These are phyloP conservation scores for Heliamphora exappendiculata DNA, from an alignment of 148 eudicot species.

Conservation along the genomic window DNA sequence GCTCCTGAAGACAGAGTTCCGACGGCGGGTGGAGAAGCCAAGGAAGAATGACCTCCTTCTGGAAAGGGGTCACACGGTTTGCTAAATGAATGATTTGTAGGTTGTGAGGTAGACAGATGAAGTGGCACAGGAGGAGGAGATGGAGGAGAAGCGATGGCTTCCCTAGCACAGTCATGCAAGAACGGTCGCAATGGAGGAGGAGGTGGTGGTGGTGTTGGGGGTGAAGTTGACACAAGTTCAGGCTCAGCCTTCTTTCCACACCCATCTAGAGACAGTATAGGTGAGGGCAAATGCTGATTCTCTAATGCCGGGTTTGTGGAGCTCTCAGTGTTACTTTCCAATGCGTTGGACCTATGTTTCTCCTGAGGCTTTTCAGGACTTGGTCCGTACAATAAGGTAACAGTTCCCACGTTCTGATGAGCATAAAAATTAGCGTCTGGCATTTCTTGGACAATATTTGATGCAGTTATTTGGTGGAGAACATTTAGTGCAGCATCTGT, in stretches of 20 bases:
- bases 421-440: constrained; percentile 19
- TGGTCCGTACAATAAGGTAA: constrained; percentile 16
- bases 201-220: constrained; percentile 11
- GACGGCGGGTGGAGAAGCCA: neutral
- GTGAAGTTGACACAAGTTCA: constrained; percentile 2
- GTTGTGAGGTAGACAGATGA: constrained; percentile 11
- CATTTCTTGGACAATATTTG: constrained; percentile 30
- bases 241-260: constrained; percentile 20
- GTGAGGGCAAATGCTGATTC: constrained; percentile 12
- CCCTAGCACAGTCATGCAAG: neutral
- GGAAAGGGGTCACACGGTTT: neutral
- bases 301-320: constrained; percentile 10
- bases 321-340: constrained; percentile 13
- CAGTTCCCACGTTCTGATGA: constrained; percentile 20
- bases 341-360: constrained; percentile 15
- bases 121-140: neutral
- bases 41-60: constrained; percentile 2
- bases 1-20: neutral
- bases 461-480: constrained; percentile 41
- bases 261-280: constrained; percentile 13
- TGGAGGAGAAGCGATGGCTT: constrained; percentile 19
- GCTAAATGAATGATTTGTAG: neutral
- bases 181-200: constrained; percentile 12
- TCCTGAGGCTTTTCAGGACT: constrained; percentile 21
- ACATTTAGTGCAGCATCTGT: constrained; percentile 51